Evolutionary conservation across 2,329 filamentous ascomycete species (phyloP).

Genomic region (Trichoderma cornu-damae): DNA sequence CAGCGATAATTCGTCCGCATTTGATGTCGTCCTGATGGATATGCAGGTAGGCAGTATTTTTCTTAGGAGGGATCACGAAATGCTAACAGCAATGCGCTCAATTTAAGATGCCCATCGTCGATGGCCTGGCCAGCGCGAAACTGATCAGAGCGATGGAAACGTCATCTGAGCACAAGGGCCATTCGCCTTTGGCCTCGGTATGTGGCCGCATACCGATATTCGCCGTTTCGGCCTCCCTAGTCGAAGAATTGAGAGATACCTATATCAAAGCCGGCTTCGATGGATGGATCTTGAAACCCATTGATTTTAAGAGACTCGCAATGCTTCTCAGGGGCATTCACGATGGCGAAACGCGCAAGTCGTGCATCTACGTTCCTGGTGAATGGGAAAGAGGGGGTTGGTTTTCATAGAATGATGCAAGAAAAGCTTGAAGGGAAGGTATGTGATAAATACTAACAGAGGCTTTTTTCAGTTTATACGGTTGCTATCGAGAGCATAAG

Average conservation of each 20-base stretch:
- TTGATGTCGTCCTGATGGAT: conserved; percentile 84
- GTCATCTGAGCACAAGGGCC: conserved; percentile 39
- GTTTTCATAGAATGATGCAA: conserved; percentile 45
- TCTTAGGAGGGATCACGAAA: not conserved
- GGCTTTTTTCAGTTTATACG: not conserved
- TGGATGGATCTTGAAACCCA: conserved; percentile 85
- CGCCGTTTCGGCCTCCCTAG: conserved; percentile 76
- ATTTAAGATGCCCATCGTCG: conserved; percentile 93
- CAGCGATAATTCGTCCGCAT: conserved; percentile 55
- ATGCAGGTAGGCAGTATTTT: conserved; percentile 63
- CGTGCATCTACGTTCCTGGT: conserved; percentile 64
- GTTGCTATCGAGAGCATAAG: not conserved
- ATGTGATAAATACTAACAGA: not conserved
- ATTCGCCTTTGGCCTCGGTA: conserved; percentile 53
- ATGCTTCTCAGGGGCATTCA: conserved; percentile 65
- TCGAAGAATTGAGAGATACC: conserved; percentile 61
- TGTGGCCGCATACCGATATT: conserved; percentile 74
- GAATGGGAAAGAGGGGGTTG: conserved; percentile 84
- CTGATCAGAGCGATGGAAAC: conserved; percentile 74
- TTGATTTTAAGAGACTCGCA: conserved; percentile 71
- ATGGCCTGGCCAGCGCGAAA: conserved; percentile 75
- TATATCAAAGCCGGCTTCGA: conserved; percentile 81
- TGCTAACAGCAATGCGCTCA: conserved; percentile 13
- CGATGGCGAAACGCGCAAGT: conserved; percentile 51
- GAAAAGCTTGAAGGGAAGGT: not conserved